Conservation (phyloP, 768 basidiomycete genomes). For the Kwoniella shandongensis region DNA sequence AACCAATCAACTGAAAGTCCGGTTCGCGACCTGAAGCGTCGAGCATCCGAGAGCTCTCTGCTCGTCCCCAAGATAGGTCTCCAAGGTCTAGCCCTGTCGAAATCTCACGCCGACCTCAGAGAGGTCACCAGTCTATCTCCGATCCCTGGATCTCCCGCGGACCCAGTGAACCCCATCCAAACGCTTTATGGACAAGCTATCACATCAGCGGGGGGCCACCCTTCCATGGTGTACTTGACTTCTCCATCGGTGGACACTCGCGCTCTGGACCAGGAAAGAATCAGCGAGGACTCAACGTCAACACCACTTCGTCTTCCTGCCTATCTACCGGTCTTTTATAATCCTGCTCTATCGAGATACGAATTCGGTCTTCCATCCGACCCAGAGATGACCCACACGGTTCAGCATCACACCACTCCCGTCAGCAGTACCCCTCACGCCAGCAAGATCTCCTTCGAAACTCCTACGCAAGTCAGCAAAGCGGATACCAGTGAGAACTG, state of each 20-base stretch:
- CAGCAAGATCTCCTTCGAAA: neutral
- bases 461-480: constrained; percentile 23
- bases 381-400: neutral
- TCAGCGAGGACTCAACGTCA: too few species aligned
- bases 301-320: neutral
- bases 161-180: constrained; percentile 1
- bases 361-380: constrained; percentile 3
- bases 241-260: neutral
- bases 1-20: too few species aligned
- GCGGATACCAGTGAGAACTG: constrained; percentile 45
- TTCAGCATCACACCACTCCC: too few species aligned
- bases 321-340: constrained; percentile 1
- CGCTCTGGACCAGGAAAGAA: too few species aligned
- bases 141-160: constrained; percentile 31
- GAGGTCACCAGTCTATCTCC: constrained; percentile 15
- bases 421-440: constrained; percentile 3
- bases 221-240: neutral
- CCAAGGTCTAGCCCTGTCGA: constrained; percentile 4
- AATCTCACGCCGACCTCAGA: constrained; percentile 14
- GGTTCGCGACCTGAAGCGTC: constrained; percentile 1
- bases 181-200: constrained; percentile 1
- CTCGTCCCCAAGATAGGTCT: constrained; percentile 9
- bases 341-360: constrained; percentile 12
- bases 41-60: constrained; percentile 16
- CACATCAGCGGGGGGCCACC: neutral